Evolutionary conservation across 345 rosid species (phyloP).

Genomic region (Schrenkiella parvula): DNA sequence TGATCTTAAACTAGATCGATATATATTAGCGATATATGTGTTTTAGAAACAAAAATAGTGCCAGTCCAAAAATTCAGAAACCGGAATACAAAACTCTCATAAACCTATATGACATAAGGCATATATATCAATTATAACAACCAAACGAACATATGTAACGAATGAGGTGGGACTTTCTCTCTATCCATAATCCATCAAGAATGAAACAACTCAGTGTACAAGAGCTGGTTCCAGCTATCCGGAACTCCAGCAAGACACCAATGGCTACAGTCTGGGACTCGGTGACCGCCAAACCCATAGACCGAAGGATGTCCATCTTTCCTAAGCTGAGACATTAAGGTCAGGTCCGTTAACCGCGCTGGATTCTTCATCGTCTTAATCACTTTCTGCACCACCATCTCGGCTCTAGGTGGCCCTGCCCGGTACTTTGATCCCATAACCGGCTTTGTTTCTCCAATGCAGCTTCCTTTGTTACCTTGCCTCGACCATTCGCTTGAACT

Average conservation of each 20-base stretch:
- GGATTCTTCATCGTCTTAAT: constrained; percentile 26
- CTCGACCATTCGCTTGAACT: constrained; percentile 65
- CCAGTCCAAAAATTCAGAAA: too few species aligned
- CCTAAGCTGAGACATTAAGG: constrained; percentile 37
- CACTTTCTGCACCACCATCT: constrained; percentile 31
- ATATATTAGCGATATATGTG: too few species aligned
- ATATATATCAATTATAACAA: neutral
- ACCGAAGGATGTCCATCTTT: constrained; percentile 38
- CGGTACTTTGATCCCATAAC: constrained; percentile 29
- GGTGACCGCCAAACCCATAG: constrained; percentile 30
- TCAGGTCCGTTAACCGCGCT: constrained; percentile 26
- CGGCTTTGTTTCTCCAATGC: constrained; percentile 46
- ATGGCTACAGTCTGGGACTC: constrained; percentile 31
- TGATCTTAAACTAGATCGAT: neutral
- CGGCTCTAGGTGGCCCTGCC: constrained; percentile 49
- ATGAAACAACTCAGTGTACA: constrained; percentile 26
- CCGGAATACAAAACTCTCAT: too few species aligned
- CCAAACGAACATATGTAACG: neutral
- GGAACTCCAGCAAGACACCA: constrained; percentile 43
- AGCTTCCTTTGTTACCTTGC: constrained; percentile 29
- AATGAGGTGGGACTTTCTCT: neutral
- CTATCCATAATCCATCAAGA: neutral
- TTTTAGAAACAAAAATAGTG: too few species aligned
- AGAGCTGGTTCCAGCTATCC: constrained; percentile 35
- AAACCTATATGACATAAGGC: neutral